Base-by-base conservation (phyloP, 2,329 filamentous ascomycete genomes). In the Trichoderma aggressivum region DNA sequence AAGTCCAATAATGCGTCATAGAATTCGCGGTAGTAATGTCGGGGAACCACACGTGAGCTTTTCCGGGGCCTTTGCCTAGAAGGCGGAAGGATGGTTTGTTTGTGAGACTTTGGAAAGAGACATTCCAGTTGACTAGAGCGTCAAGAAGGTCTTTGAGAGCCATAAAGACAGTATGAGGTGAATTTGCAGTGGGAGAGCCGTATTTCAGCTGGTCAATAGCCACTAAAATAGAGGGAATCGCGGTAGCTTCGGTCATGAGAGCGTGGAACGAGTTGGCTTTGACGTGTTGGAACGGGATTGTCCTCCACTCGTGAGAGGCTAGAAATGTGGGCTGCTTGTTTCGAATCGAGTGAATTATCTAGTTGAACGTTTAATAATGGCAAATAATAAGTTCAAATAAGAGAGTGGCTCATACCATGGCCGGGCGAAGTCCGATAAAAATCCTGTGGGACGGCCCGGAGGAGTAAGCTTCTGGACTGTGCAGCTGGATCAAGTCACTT, bases 361-460 rank as follows among this genome's bases (percentile, higher is more conserved):
- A 53, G 7, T 34, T 39, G 5, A 10, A n/a, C 7, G 12, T 36
- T 67, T 12, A 61, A 56, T 36, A n/a, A 32, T 32, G 16, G 14
- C 4, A 32, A 55, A 7, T 3, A 11, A 18, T 24, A 10, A 6
- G 12, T 3, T 12, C 16, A 43, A 6, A 65, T 30, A 21, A 21
- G 18, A 36, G 4, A 21, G n/a, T 16, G 26, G 10, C 3, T 64
- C 80, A 50, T 74, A 82, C 82, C 34, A 83, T 73, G 7, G 81
- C 73, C 7, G 82, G 81, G n/a, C 82, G 74, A 61, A 81, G 81
- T 0, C 82, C 82, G 1, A 81, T 74, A 63, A 83, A 84, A 0
- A 84, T 74, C 39, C 75, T 77, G 58, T 84, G 81, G 0, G 80
- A 73, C n/a, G 78, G 70, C 1, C 80, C 81, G 2, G 76, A 75